Conservation (phyloP, 768 basidiomycete species). For the Mycena leptocephala region DNA sequence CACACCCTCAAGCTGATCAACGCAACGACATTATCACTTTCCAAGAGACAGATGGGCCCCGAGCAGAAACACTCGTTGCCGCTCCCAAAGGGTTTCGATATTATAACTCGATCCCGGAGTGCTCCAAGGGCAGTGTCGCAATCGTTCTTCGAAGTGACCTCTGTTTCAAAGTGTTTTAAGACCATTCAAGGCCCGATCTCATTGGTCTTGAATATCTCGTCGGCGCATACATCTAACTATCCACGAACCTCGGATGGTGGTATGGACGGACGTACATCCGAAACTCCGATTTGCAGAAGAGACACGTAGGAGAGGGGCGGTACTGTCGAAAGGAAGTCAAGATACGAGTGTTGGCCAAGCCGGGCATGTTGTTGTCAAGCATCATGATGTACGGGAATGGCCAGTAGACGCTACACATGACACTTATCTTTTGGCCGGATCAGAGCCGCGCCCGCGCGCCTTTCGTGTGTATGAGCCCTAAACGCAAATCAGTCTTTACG, state of each 20-base stretch:
- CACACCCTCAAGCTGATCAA: background rate
- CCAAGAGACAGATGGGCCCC: constrained; percentile 8
- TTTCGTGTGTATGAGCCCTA: too few species aligned
- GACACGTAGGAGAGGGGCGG: too few species aligned
- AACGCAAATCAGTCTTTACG: too few species aligned
- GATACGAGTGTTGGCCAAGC: too few species aligned
- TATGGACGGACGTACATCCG: background rate
- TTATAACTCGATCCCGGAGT: background rate
- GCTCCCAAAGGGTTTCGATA: background rate
- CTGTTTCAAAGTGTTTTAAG: background rate
- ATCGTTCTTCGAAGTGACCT: background rate
- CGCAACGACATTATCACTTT: background rate
- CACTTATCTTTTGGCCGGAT: too few species aligned
- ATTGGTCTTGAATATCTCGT: background rate
- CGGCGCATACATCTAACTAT: constrained; percentile 1
- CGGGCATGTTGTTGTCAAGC: too few species aligned
- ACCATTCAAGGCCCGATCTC: background rate
- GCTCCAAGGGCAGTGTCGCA: background rate
- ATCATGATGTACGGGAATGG: too few species aligned
- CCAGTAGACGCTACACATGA: too few species aligned
- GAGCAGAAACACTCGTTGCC: background rate
- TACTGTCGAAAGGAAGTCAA: too few species aligned
- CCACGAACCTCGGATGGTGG: background rate
- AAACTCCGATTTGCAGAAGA: background rate
- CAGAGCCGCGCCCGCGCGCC: too few species aligned